Percentiles rank a stretch among this genome's conserved stretches.
These are phyloP conservation scores for Colletotrichum paranaense DNA, from an alignment of 2,329 filamentous ascomycete genomes.

Conservation along the genomic window DNA sequence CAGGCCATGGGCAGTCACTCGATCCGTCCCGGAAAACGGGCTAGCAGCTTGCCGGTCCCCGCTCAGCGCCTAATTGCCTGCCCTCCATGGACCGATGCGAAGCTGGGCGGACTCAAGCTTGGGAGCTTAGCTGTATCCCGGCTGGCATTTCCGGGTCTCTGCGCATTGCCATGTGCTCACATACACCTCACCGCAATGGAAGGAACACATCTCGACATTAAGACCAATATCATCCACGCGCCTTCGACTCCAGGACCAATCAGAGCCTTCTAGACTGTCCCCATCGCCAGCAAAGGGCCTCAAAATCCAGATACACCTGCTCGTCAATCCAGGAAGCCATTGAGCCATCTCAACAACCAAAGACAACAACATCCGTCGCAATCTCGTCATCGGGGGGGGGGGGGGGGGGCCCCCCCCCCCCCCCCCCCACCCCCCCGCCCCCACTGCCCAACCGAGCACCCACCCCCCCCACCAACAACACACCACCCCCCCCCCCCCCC, in stretches of 20 bases:
- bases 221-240: not conserved
- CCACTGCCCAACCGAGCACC: no score
- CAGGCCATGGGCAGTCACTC: slow-evolving; percentile 22
- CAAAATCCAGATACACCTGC: not conserved
- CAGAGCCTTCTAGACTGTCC: not conserved
- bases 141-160: not conserved
- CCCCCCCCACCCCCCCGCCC: no score
- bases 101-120: slow-evolving; percentile 1
- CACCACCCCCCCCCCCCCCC: no score
- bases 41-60: not conserved
- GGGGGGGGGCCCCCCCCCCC: no score
- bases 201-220: not conserved
- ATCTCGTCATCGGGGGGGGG: not conserved
- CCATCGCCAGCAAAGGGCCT: not conserved
- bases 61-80: slow-evolving; percentile 17
- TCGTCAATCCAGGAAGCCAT: not conserved
- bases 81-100: slow-evolving; percentile 16
- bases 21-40: slow-evolving; percentile 20
- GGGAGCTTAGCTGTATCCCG: not conserved
- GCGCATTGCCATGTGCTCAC: not conserved
- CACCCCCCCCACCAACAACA: no score
- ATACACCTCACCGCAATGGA: not conserved
- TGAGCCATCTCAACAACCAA: not conserved
- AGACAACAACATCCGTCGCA: not conserved
- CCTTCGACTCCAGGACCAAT: not conserved